A percentile compares a stretch with the other conserved stretches of the same genome.
Conservation (phyloP, 2,329 filamentous ascomycete genomes). For the Fusarium heterosporum region DNA sequence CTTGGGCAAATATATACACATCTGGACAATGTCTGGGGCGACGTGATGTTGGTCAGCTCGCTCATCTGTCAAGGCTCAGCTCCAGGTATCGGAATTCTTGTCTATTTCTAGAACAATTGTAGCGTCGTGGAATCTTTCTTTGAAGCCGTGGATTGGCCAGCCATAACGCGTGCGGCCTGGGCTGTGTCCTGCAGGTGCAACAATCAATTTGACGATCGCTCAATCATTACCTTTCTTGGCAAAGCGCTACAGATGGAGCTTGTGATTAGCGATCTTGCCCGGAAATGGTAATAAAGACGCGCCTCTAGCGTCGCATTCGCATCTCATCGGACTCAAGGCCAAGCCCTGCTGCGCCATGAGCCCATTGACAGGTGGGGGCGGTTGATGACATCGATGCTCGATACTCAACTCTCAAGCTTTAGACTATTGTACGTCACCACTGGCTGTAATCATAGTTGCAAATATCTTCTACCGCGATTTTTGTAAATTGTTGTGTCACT, state of each 20-base stretch:
- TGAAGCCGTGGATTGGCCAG: neutral
- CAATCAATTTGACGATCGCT: neutral
- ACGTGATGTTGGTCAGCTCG: neutral
- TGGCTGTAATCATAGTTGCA: too few species aligned
- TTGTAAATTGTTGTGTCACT: too few species aligned
- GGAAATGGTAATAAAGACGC: neutral
- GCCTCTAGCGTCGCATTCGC: neutral
- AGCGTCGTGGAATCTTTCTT: neutral
- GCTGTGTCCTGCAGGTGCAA: too few species aligned
- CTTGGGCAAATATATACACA: neutral
- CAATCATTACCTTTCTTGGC: neutral
- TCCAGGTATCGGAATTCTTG: conserved; percentile 14
- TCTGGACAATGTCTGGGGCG: neutral
- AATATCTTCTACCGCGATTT: too few species aligned
- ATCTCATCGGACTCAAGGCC: neutral
- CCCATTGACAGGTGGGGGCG: too few species aligned
- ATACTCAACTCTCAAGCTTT: too few species aligned
- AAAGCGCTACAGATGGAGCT: neutral
- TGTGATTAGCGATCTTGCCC: neutral
- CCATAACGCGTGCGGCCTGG: too few species aligned
- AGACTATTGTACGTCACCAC: too few species aligned
- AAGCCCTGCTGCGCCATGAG: neutral
- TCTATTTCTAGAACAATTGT: neutral
- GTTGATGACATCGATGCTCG: too few species aligned
- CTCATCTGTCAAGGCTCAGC: conserved; percentile 11